phyloP scores from a whole-genome alignment of 768 basidiomycete genomes.

The Sarcodon aspratus region DNA sequence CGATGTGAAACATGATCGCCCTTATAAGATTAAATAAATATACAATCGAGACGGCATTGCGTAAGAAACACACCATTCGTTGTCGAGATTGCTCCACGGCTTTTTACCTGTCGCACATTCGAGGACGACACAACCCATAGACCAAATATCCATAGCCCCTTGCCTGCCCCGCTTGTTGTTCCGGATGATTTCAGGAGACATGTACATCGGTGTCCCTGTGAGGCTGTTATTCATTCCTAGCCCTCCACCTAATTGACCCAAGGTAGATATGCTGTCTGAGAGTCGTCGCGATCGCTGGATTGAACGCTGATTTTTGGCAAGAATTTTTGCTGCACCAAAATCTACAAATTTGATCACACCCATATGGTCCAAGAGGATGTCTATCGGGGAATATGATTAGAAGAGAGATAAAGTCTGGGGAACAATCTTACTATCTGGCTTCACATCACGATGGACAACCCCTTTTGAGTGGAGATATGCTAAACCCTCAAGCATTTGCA shows the following conservation, averaged over 20 bases:
- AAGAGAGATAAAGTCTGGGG: not conserved
- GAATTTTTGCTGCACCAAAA: constrained; percentile 94
- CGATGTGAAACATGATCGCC: constrained; percentile 99
- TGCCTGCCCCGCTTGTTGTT: constrained; percentile 79
- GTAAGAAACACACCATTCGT: constrained; percentile 71
- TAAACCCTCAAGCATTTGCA: constrained; percentile 94
- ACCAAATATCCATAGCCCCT: constrained; percentile 99
- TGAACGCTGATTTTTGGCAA: constrained; percentile 82
- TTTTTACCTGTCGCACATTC: constrained; percentile 95
- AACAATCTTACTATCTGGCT: constrained; percentile 82
- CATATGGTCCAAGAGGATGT: constrained; percentile 82
- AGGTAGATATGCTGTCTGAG: constrained; percentile 23
- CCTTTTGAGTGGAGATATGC: constrained; percentile 88
- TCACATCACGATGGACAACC: constrained; percentile 94
- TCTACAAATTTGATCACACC: constrained; percentile 96
- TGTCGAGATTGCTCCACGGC: constrained; percentile 98
- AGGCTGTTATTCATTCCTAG: constrained; percentile 70
- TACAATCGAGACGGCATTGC: not conserved
- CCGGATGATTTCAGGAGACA: constrained; percentile 98
- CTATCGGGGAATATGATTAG: constrained; percentile 27
- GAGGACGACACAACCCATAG: constrained; percentile 92
- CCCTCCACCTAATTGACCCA: constrained; percentile 22
- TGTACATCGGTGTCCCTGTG: constrained; percentile 99
- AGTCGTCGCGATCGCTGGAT: constrained; percentile 59
- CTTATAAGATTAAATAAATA: constrained; percentile 25